These are phyloP conservation scores for Ceratobasidium sp. DNA, from an alignment of 1,284 basidiomycete species.

Conservation along the genomic window DNA sequence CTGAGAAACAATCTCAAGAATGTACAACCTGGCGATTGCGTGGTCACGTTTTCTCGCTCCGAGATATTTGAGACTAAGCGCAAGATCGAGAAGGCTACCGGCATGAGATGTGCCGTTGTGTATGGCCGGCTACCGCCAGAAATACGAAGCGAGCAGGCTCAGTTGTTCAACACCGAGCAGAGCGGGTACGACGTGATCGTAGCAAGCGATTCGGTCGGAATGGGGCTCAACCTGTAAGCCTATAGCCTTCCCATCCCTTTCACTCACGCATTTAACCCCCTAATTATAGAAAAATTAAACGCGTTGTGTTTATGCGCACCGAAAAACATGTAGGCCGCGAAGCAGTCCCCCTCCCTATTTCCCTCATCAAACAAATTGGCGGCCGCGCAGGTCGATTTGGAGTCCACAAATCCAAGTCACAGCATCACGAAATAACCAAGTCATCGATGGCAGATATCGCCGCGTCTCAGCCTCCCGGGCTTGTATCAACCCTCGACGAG, in stretches of 20 bases:
- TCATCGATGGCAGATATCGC: conserved; percentile 66
- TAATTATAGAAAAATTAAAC: conserved; percentile 81
- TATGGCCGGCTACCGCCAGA: conserved; percentile 93
- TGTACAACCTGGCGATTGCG: conserved; percentile 86
- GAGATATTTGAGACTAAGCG: conserved; percentile 85
- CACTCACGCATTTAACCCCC: neutral
- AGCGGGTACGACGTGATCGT: conserved; percentile 87
- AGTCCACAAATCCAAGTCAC: conserved; percentile 59
- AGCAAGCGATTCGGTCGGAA: conserved; percentile 93
- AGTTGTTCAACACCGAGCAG: conserved; percentile 83
- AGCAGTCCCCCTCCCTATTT: conserved; percentile 69
- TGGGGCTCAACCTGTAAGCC: conserved; percentile 94
- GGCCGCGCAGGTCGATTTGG: conserved; percentile 96
- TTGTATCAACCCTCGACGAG: conserved; percentile 70
- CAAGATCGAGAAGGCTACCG: conserved; percentile 74
- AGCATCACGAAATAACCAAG: neutral
- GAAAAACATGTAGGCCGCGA: conserved; percentile 75
- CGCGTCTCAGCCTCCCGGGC: conserved; percentile 76
- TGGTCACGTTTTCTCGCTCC: conserved; percentile 86
- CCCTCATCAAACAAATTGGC: conserved; percentile 95
- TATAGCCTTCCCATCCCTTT: neutral
- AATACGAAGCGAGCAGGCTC: conserved; percentile 87
- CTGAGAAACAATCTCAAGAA: conserved; percentile 72
- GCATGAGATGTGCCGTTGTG: conserved; percentile 84
- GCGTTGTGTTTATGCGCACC: conserved; percentile 86